A percentile compares a stretch with the other conserved stretches of the same genome.
These are phyloP conservation scores for Pyrenochaeta sp. DNA, from an alignment of 2,329 filamentous ascomycete genomes.

Conservation along the genomic window DNA sequence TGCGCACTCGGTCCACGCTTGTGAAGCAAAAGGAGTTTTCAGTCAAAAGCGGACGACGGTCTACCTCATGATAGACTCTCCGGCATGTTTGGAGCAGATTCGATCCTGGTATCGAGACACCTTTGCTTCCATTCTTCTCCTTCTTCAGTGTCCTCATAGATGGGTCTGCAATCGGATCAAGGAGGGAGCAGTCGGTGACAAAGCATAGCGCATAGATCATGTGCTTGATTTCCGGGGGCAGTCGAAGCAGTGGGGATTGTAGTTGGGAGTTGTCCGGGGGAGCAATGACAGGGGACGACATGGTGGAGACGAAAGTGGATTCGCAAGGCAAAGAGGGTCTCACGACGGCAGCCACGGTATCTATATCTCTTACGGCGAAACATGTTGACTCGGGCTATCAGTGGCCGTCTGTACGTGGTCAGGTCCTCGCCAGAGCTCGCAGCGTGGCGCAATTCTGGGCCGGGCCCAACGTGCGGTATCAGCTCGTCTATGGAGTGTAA, in stretches of 20 bases:
- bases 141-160: too few relatives aligned
- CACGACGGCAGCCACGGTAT: not conserved
- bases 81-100: constrained; percentile 48
- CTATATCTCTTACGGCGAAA: constrained; percentile 1
- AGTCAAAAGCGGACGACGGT: constrained; percentile 38
- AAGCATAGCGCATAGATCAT: constrained; percentile 41
- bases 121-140: not conserved
- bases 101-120: constrained; percentile 19
- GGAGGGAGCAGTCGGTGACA: constrained; percentile 29
- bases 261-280: constrained; percentile 32
- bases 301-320: constrained; percentile 1
- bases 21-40: constrained; percentile 50
- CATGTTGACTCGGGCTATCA: constrained; percentile 1
- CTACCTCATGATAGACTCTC: constrained; percentile 41
- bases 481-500: not conserved
- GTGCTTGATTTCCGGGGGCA: constrained; percentile 46
- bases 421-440: not conserved
- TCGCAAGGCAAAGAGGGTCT: not conserved
- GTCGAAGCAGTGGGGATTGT: constrained; percentile 40
- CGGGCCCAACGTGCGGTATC: not conserved
- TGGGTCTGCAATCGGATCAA: constrained; percentile 30
- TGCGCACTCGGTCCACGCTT: constrained; percentile 32
- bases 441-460: constrained; percentile 10
- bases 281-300: constrained; percentile 15
- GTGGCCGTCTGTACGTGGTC: constrained; percentile 3